These are phyloP conservation scores for Saccharum hybrid DNA, from an alignment of 202 grass and related monocot genomes.

Conservation along the genomic window DNA sequence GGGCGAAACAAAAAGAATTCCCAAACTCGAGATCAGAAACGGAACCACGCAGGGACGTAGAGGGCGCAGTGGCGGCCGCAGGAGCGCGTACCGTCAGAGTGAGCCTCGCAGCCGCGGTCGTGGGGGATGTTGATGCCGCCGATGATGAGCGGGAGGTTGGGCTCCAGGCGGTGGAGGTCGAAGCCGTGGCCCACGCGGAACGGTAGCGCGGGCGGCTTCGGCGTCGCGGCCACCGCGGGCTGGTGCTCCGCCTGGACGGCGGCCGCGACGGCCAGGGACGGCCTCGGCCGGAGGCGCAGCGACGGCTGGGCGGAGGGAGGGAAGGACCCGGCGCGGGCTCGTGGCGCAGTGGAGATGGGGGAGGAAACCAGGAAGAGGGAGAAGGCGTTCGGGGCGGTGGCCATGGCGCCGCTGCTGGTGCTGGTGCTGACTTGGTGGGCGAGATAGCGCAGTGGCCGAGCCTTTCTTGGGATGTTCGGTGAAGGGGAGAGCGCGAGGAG, in stretches of 20 bases:
- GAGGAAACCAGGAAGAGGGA: constrained; percentile 71
- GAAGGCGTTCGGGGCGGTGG: constrained; percentile 49
- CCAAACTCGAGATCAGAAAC: constrained; percentile 26
- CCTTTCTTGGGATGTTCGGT: neutral
- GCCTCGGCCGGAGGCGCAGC: constrained; percentile 41
- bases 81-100: constrained; percentile 75
- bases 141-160: constrained; percentile 85
- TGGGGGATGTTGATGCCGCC: constrained; percentile 91
- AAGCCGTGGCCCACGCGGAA: constrained; percentile 93
- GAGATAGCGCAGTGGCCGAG: constrained; percentile 41
- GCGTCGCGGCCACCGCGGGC: constrained; percentile 55
- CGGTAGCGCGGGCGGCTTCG: constrained; percentile 76
- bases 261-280: constrained; percentile 32
- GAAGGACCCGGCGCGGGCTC: constrained; percentile 16
- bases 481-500: constrained; percentile 9
- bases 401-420: constrained; percentile 56
- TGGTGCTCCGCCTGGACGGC: constrained; percentile 73
- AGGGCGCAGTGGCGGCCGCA: neutral
- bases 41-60: neutral
- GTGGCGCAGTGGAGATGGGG: constrained; percentile 45
- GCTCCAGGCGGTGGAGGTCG: constrained; percentile 98
- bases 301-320: constrained; percentile 30
- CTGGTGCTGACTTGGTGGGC: neutral
- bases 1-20: neutral
- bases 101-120: constrained; percentile 94